Percentiles rank a stretch among this genome's conserved stretches.
Evolutionary conservation across 371 early-diverging fungal genomes (phyloP).

Genomic region (Chytridiales sp.): DNA sequence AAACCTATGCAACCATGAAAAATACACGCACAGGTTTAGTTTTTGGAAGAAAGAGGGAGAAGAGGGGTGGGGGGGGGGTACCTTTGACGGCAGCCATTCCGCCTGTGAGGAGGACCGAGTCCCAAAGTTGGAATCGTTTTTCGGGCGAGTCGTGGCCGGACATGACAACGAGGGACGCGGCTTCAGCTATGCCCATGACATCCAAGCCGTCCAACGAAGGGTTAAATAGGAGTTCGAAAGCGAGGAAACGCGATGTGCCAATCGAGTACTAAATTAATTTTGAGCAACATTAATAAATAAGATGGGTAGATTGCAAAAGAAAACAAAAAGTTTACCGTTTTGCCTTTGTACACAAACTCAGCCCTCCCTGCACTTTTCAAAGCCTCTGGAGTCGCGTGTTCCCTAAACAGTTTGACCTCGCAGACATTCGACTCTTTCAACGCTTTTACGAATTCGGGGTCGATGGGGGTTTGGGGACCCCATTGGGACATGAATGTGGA

Average conservation of each 20-base stretch:
- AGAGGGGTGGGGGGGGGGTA: conserved; percentile 10
- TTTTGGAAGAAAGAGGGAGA: background rate
- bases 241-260: conserved; percentile 60
- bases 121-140: conserved; percentile 77
- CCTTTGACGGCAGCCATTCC: conserved; percentile 58
- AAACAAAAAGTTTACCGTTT: conserved; percentile 43
- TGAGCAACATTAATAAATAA: background rate
- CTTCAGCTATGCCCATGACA: conserved; percentile 56
- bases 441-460: conserved; percentile 48
- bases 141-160: conserved; percentile 67
- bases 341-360: conserved; percentile 60
- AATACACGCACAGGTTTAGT: background rate
- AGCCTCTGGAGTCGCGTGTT: conserved; percentile 7
- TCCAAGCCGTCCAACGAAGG: conserved; percentile 52
- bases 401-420: conserved; percentile 37
- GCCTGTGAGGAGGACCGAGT: conserved; percentile 73
- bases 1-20: conserved; percentile 38
- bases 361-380: conserved; percentile 31
- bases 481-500: conserved; percentile 42
- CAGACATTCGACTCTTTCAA: conserved; percentile 64
- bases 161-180: conserved; percentile 62
- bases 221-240: conserved; percentile 65
- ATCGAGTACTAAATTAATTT: conserved; percentile 49
- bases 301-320: background rate
- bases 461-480: conserved; percentile 46